These are phyloP conservation scores for Aspergillus clavatus DNA, from an alignment of 2,329 filamentous ascomycete species.

Conservation along the genomic window DNA sequence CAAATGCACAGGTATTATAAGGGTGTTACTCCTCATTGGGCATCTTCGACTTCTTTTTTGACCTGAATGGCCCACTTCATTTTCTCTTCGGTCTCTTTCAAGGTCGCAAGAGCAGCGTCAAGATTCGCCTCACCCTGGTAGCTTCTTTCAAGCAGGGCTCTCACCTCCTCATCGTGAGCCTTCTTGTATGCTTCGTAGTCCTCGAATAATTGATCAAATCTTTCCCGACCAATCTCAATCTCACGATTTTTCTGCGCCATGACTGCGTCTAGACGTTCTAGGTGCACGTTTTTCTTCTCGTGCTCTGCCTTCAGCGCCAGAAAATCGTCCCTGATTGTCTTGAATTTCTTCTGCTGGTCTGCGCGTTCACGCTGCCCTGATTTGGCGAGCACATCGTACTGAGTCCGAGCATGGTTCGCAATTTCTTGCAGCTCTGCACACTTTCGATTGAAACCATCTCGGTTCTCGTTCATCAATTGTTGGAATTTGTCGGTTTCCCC, in stretches of 20 bases:
- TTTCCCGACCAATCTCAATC: constrained; percentile 36
- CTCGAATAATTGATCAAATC: constrained; percentile 36
- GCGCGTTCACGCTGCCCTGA: constrained; percentile 38
- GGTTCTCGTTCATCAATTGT: constrained; percentile 37
- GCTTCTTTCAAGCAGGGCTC: constrained; percentile 28
- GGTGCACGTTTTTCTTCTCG: constrained; percentile 32
- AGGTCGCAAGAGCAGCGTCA: constrained; percentile 34
- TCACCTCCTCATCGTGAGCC: constrained; percentile 38
- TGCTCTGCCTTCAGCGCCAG: constrained; percentile 31
- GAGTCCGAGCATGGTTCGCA: constrained; percentile 35
- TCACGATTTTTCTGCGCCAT: constrained; percentile 45
- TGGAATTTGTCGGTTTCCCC: constrained; percentile 33
- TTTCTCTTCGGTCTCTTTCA: constrained; percentile 39
- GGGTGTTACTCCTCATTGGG: constrained; percentile 16
- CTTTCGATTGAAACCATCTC: constrained; percentile 38
- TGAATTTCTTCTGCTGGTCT: constrained; percentile 37
- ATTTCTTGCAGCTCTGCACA: constrained; percentile 37
- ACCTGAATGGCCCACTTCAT: constrained; percentile 49
- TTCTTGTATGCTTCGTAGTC: constrained; percentile 41
- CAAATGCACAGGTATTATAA: background rate
- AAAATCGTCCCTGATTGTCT: constrained; percentile 34
- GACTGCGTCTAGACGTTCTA: constrained; percentile 41
- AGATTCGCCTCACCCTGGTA: constrained; percentile 30
- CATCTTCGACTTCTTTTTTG: constrained; percentile 30
- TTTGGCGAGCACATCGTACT: constrained; percentile 43